Evolutionary conservation across 106 monocot species (phyloP), one percentile per base, ranked within the genome.

Genomic region (Allium fistulosum): DNA sequence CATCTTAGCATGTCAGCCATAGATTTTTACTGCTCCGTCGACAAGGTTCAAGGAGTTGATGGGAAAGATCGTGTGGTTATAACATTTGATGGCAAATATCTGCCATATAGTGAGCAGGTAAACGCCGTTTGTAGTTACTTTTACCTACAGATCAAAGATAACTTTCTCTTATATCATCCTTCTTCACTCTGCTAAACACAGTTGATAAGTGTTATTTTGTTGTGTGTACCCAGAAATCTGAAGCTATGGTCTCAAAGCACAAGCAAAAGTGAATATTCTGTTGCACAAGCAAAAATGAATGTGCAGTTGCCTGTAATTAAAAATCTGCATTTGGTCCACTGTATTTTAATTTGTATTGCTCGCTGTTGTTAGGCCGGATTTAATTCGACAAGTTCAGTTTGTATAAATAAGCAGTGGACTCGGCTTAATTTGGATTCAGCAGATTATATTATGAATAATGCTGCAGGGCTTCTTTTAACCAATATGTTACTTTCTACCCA

Each of bases 71-170:
- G 94, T 61, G 94, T 94, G 8, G 90, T 94, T 55, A 51, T 94
- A 68, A 94, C 94, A 49, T 87, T 94, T 59, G 94, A 94, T 64
- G 94, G 94, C 71, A 94, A 94, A 76, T 94, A 87, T 73, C 76
- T 94, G 71, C 90, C 94, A 37, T 78, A 87, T 63, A 78, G 48
- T 50, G 94, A 94, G 60, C 94, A 94, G 94, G 94, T 84, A 9
- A 77, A 75, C 66, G 7, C 17, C 57, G 27, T 47, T 63, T 48
- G 37, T 18, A 8, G 9, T 11, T 57, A 10, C 26, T 16, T 59
- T 58, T 17, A 49, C 52, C 17, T 51, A 7, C 0, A 10, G 16
- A 2, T 12, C 14, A 0, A 46, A 45, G 27, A 45, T 45, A 37
- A 45, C 46, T 62, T 14, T 15, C 4, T 49, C 48, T 4, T 48